A percentile compares a stretch with the other conserved stretches of the same genome.
phyloP scores from a whole-genome alignment of 2,329 filamentous ascomycete genomes.

The Penicillium sp. region DNA sequence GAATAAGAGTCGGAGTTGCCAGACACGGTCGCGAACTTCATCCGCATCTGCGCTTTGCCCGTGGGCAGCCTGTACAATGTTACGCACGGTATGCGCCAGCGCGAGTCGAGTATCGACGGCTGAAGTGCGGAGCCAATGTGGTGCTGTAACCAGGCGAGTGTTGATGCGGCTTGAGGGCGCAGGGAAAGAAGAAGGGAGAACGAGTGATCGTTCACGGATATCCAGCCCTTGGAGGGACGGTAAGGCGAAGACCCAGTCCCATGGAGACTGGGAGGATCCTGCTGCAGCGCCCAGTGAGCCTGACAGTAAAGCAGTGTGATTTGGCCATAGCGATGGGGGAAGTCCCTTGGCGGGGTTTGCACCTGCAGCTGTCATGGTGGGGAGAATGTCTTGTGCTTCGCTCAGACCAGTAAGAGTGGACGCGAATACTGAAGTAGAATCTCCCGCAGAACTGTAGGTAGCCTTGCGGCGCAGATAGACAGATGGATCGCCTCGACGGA shows the following conservation, averaged over 20 bases:
- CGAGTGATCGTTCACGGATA: constrained; percentile 60
- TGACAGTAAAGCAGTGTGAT: constrained; percentile 19
- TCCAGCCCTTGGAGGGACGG: constrained; percentile 50
- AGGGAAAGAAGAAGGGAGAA: constrained; percentile 47
- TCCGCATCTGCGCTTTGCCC: constrained; percentile 33
- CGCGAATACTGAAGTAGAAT: constrained; percentile 54
- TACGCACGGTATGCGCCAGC: constrained; percentile 48
- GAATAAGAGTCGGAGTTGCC: constrained; percentile 59
- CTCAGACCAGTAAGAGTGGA: constrained; percentile 70
- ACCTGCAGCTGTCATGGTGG: constrained; percentile 20
- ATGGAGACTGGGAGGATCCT: constrained; percentile 41
- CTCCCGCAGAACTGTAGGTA: constrained; percentile 54
- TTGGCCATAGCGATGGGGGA: constrained; percentile 20
- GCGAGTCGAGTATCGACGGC: constrained; percentile 67
- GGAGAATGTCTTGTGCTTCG: constrained; percentile 46
- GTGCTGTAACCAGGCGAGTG: constrained; percentile 39
- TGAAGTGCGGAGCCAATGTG: constrained; percentile 51
- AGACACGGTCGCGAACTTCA: constrained; percentile 51
- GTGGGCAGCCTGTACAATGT: constrained; percentile 27
- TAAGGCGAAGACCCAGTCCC: constrained; percentile 70
- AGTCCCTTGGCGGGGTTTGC: constrained; percentile 22
- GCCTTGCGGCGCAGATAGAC: constrained; percentile 68
- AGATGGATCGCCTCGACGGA: constrained; percentile 60
- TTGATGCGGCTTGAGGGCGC: constrained; percentile 19
- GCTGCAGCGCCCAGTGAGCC: constrained; percentile 19